Conservation (phyloP, 2,329 filamentous ascomycete genomes). For the Diaporthe velutina region DNA sequence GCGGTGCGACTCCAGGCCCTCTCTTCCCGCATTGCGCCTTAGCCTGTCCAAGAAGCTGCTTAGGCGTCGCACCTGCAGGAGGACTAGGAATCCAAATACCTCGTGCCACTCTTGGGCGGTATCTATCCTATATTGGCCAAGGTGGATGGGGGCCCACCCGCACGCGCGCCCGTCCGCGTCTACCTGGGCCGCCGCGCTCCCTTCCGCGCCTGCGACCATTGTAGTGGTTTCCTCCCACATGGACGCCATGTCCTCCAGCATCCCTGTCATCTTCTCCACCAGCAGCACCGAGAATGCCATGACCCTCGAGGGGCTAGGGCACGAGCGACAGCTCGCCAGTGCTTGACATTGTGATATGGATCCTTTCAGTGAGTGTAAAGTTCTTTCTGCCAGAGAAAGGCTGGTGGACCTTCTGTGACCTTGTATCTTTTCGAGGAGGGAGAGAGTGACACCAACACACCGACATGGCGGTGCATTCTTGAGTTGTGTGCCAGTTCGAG, state of each 20-base stretch:
- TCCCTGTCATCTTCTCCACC: slow-evolving; percentile 22
- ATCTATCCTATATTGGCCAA: slow-evolving; percentile 23
- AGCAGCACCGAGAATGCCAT: slow-evolving; percentile 13
- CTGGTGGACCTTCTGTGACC: neutral
- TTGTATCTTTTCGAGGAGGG: neutral
- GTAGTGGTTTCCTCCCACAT: neutral
- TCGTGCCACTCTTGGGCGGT: neutral
- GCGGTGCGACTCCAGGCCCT: slow-evolving; percentile 9
- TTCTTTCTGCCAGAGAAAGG: neutral
- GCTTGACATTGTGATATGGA: slow-evolving; percentile 24
- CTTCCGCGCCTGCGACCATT: neutral
- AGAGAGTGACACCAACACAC: slow-evolving; percentile 12
- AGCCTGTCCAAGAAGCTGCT: slow-evolving; percentile 13
- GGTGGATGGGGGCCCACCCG: slow-evolving; percentile 2
- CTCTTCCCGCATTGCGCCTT: neutral
- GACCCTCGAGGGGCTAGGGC: slow-evolving; percentile 12
- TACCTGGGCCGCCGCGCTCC: neutral
- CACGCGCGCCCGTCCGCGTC: neutral
- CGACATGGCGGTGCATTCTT: neutral
- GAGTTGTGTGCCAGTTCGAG: neutral
- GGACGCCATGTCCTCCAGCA: slow-evolving; percentile 25
- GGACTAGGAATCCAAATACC: slow-evolving; percentile 17
- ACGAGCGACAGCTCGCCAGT: neutral
- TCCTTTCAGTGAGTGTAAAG: neutral
- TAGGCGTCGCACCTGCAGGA: slow-evolving; percentile 19